Evolutionary conservation across 108 stramenopile genomes (phyloP).

Genomic region (Nannochloropsis oceanica): DNA sequence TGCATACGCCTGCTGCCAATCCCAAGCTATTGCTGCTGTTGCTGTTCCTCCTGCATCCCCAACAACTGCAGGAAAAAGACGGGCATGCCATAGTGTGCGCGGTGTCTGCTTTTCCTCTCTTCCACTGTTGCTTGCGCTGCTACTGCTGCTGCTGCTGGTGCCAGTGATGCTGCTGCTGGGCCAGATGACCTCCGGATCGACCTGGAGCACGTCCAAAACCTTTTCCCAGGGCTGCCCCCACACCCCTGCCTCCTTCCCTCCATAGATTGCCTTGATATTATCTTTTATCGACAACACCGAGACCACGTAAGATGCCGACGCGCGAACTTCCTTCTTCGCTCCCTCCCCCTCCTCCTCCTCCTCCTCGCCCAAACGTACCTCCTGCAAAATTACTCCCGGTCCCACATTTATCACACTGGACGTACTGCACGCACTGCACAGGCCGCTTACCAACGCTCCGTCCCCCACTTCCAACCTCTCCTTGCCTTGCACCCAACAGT

Average conservation of each 20-base stretch:
- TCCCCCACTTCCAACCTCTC: neutral
- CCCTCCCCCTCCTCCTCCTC: neutral
- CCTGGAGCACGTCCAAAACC: neutral
- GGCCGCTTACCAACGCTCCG: neutral
- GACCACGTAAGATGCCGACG: neutral
- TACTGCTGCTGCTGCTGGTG: neutral
- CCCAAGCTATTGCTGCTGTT: neutral
- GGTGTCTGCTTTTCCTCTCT: neutral
- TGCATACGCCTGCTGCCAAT: slow-evolving; percentile 13
- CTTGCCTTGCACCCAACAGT: neutral
- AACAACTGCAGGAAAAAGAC: slow-evolving; percentile 4
- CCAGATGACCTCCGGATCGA: slow-evolving; percentile 6
- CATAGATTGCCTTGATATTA: slow-evolving; percentile 11
- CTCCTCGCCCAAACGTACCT: neutral
- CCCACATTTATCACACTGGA: neutral
- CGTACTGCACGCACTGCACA: neutral
- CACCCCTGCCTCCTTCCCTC: neutral
- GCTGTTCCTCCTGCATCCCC: neutral
- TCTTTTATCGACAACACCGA: slow-evolving; percentile 2
- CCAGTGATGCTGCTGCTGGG: neutral
- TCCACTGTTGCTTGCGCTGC: neutral
- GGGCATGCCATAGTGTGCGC: slow-evolving; percentile 1
- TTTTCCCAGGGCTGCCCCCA: slow-evolving; percentile 4
- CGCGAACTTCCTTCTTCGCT: neutral
- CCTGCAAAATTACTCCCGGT: neutral